A percentile compares a stretch with the other conserved stretches of the same genome.
phyloP scores from a whole-genome alignment of 2,329 filamentous ascomycete genomes.

The Calonectria henricotiae region DNA sequence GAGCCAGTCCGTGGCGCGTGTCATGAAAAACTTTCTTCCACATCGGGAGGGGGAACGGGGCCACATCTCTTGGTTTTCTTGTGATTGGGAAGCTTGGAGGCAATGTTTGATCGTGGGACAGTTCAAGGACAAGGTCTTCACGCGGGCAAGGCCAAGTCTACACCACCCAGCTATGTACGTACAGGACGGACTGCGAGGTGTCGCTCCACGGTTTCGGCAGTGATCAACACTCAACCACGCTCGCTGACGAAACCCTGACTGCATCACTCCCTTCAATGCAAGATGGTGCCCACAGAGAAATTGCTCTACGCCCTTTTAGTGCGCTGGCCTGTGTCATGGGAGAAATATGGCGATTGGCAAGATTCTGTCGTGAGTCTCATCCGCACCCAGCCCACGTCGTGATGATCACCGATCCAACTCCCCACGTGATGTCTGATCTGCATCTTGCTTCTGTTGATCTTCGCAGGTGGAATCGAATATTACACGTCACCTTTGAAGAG shows the following conservation, averaged over 20 bases:
- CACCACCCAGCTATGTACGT: neutral
- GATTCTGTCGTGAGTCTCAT: neutral
- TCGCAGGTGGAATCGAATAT: slow-evolving; percentile 5
- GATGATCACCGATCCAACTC: neutral
- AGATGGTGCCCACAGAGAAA: neutral
- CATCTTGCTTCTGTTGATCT: neutral
- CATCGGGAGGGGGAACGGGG: neutral
- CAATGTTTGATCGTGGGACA: neutral
- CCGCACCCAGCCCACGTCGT: neutral
- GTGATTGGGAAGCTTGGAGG: neutral
- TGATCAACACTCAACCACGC: slow-evolving; percentile 31
- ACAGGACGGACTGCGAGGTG: neutral
- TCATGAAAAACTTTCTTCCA: slow-evolving; percentile 21
- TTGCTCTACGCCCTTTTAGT: slow-evolving; percentile 8
- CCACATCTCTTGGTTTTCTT: no score
- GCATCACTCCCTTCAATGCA: slow-evolving; percentile 11
- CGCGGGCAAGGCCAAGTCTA: neutral
- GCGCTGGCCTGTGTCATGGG: neutral
- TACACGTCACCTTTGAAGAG: slow-evolving; percentile 1
- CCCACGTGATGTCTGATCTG: neutral
- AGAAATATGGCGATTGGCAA: neutral
- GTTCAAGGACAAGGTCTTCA: slow-evolving; percentile 9
- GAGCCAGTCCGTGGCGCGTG: neutral
- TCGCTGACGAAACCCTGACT: neutral
- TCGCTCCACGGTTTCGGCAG: slow-evolving; percentile 29